Evolutionary conservation across 108 stramenopile species (phyloP).

Genomic region (Aurantiochytrium sp.): DNA sequence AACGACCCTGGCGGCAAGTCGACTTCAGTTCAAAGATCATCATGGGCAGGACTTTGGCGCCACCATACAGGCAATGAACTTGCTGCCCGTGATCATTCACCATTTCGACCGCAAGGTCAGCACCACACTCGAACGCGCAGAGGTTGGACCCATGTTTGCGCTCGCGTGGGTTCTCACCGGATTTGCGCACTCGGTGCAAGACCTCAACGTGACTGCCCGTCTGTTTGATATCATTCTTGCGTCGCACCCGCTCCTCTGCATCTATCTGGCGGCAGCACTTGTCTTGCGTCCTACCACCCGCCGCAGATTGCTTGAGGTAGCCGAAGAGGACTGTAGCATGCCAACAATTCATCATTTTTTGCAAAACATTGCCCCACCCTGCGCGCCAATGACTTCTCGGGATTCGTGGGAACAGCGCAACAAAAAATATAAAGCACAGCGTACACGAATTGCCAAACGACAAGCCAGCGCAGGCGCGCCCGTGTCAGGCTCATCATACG

Average conservation of each 20-base stretch:
- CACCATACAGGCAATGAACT: slow-evolving; percentile 31
- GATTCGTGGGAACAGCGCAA: not conserved
- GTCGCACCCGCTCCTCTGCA: slow-evolving; percentile 23
- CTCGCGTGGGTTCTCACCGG: slow-evolving; percentile 38
- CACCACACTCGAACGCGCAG: slow-evolving; percentile 2
- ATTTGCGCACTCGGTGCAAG: slow-evolving; percentile 35
- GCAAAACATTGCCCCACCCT: not conserved
- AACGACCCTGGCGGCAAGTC: slow-evolving; percentile 19
- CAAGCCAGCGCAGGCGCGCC: not conserved
- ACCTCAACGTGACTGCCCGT: slow-evolving; percentile 15
- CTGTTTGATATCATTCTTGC: slow-evolving; percentile 32
- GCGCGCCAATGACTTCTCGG: not conserved
- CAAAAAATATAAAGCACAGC: not conserved
- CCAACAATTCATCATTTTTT: not conserved
- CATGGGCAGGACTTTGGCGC: slow-evolving; percentile 27
- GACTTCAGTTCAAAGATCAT: slow-evolving; percentile 19
- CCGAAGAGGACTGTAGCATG: not conserved
- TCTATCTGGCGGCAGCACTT: slow-evolving; percentile 22
- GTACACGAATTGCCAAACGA: not conserved
- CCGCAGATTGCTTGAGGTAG: not conserved
- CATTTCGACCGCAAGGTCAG: slow-evolving; percentile 24
- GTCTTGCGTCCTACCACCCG: not conserved
- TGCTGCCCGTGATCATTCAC: slow-evolving; percentile 23
- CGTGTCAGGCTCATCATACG: not conserved
- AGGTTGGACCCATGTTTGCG: slow-evolving; percentile 13